Percentiles rank a stretch among this genome's conserved stretches.
These are phyloP conservation scores for Mortierella sp. DNA, from an alignment of 371 early-diverging fungal genomes.

Conservation along the genomic window DNA sequence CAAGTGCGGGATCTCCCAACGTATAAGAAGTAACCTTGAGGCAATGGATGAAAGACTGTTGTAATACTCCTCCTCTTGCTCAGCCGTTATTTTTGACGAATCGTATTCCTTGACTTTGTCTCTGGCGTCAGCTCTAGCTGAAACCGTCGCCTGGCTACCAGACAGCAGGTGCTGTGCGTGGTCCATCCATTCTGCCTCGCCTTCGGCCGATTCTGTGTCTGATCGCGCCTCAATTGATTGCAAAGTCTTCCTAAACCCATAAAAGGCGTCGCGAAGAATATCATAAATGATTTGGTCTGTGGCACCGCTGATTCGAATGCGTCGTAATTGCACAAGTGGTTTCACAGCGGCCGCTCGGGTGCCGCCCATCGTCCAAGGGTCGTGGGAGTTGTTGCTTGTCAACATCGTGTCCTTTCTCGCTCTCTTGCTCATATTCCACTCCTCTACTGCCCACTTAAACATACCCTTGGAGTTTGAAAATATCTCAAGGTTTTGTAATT, in stretches of 20 bases:
- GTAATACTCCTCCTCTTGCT: slow-evolving; percentile 14
- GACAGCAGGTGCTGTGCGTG: slow-evolving; percentile 2
- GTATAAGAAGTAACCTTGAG: slow-evolving; percentile 17
- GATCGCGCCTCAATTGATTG: slow-evolving; percentile 17
- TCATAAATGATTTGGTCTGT: slow-evolving; percentile 19
- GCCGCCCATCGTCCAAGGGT: background rate
- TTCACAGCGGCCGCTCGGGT: background rate
- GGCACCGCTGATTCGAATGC: slow-evolving; percentile 23
- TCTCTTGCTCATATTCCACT: slow-evolving; percentile 23
- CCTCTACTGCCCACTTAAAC: slow-evolving; percentile 46
- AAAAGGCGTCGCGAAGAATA: slow-evolving; percentile 32
- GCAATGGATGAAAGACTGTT: slow-evolving; percentile 10
- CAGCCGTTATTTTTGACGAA: background rate
- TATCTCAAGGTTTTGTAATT: slow-evolving; percentile 16
- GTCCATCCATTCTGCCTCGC: slow-evolving; percentile 31
- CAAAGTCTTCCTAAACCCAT: slow-evolving; percentile 36
- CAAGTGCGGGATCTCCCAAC: slow-evolving; percentile 25
- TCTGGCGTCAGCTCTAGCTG: background rate
- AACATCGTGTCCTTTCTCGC: background rate
- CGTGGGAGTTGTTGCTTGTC: background rate
- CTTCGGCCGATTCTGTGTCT: slow-evolving; percentile 12
- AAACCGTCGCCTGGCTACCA: background rate
- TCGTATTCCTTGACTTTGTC: background rate
- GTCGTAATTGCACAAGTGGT: slow-evolving; percentile 13
- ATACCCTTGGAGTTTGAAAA: slow-evolving; percentile 30